These are phyloP conservation scores for Zasmidium angulare DNA, from an alignment of 2,329 filamentous ascomycete genomes.

Conservation along the genomic window DNA sequence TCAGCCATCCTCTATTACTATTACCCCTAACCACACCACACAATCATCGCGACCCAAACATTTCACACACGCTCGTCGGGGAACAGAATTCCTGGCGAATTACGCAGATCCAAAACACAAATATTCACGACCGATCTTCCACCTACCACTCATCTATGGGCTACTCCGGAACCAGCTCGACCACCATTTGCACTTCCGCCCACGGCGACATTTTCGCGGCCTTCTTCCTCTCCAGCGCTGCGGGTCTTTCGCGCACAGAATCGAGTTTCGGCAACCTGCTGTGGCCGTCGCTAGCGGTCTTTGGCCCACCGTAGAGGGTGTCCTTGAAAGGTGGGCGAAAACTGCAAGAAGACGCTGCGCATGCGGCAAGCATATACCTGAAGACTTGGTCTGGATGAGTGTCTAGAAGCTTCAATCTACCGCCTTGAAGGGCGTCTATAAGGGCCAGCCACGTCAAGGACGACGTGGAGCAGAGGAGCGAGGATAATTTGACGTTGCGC, in stretches of 20 bases:
- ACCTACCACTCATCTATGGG: conserved; percentile 41
- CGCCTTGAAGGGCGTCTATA: too few relatives aligned
- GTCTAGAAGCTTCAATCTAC: neutral
- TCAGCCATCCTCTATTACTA: neutral
- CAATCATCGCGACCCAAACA: neutral
- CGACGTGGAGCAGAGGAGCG: too few relatives aligned
- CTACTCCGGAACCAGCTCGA: conserved; percentile 41
- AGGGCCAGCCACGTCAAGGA: too few relatives aligned
- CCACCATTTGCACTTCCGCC: conserved; percentile 31
- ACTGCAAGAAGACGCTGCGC: conserved; percentile 2
- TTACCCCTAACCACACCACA: neutral
- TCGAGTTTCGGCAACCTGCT: conserved; percentile 50
- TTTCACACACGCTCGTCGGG: neutral
- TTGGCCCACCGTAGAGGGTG: conserved; percentile 44
- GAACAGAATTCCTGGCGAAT: neutral
- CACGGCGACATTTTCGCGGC: conserved; percentile 37
- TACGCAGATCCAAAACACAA: neutral
- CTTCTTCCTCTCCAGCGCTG: conserved; percentile 31
- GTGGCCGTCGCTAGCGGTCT: conserved; percentile 42
- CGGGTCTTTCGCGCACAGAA: conserved; percentile 40
- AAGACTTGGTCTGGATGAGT: neutral
- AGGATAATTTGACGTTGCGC: neutral
- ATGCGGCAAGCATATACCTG: neutral
- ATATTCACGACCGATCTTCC: neutral
- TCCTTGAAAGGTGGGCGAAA: conserved; percentile 55